Evolutionary conservation across 441 rosid genomes (phyloP), one percentile per base, ranked within the genome.

Genomic region (Bocquillonia castaneifolia): DNA sequence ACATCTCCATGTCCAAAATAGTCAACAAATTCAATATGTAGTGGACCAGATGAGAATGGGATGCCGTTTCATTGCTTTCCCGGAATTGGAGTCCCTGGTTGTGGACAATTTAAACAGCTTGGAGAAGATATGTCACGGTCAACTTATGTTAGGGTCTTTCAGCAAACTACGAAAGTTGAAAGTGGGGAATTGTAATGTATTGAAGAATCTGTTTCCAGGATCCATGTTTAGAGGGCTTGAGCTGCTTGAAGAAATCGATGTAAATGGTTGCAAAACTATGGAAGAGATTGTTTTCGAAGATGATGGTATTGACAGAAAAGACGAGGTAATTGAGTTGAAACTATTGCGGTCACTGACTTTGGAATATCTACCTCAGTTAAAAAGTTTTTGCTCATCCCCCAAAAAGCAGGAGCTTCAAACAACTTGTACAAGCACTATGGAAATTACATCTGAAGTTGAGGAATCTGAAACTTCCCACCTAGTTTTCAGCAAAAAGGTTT

Each of bases 151-250:
- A 5, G 9, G 29, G 2, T 34, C 59, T 31, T 75, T 72, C 14
- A 28, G 45, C 18, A 34, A 61, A 5, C 31, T 78, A 63, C 39
- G 37, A 54, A 64, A 1, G 10, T 9, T 77, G 14, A 17, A 26
- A 20, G 68, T 67, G 0, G 0, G 0, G 1, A 0, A 5, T 6
- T 77, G 81, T 44, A 1, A 29, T 10, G 25, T 12, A 18, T 45
- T 74, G 37, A 56, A 6, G 59, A 63, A 57, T 48, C 17, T 63
- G n/a, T 68, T 74, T 12, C 56, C 69, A 2, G 36, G 56, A 10
- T 47, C 40, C 34, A 28, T 32, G 6, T 12, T 48, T 10, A 47
- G 37, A 37, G 17, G 31, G 4, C 64, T 73, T 62, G 17, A 29
- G 10, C 14, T 44, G 2, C 67, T 73, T n/a, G 34, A 28, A 17